Base-by-base conservation (phyloP, 2,329 filamentous ascomycete species). In the Shiraia bambusicola region DNA sequence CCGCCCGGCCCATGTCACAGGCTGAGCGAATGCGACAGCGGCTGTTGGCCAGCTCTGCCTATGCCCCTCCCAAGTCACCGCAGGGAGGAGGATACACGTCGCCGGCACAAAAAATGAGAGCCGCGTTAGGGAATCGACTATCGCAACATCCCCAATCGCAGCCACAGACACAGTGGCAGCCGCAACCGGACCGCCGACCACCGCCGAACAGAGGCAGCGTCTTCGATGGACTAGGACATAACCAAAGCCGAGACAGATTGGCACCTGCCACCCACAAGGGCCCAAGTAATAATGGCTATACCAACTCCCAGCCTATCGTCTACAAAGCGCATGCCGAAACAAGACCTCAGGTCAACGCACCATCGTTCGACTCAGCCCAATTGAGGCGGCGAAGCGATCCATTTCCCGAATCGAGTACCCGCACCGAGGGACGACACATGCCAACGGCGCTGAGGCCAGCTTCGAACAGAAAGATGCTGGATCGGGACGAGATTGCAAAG, bases 311-410 rank as follows among this genome's bases (percentile, higher is more conserved):
- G 14, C 29, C 43, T 10, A 49, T 33, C 22, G 52, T 56, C 17
- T 65, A 56, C 37, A 54, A 47, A n/a, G 56, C 65, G 34, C 64
- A 63, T n/a, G 63, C 65, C 57, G 56, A 60, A 27, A 46, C 60
- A 6, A 52, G 50, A 34, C 63, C 61, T 12, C 54, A 54, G 1
- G 39, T 62, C 22, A 47, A 60, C 15, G 51, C 42, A 24, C 61
- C 60, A 24, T 47, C 51, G 30, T 66, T 65, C 34, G 52, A 54
- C 12, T 42, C 58, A 3, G 47, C 45, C 4, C 47, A 63, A 29
- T 32, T 68, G 35, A 54, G 58, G 34, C 57, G 57, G 36, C 62
- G 52, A 28, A 64, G 54, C 36, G 58, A 61, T 10, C 33, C 48
- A 27, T 56, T 48, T 9, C 12, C 38, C 4, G 36, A 42, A 14